Conservation (phyloP, 2,329 filamentous ascomycete species). For the Didymella exigua region DNA sequence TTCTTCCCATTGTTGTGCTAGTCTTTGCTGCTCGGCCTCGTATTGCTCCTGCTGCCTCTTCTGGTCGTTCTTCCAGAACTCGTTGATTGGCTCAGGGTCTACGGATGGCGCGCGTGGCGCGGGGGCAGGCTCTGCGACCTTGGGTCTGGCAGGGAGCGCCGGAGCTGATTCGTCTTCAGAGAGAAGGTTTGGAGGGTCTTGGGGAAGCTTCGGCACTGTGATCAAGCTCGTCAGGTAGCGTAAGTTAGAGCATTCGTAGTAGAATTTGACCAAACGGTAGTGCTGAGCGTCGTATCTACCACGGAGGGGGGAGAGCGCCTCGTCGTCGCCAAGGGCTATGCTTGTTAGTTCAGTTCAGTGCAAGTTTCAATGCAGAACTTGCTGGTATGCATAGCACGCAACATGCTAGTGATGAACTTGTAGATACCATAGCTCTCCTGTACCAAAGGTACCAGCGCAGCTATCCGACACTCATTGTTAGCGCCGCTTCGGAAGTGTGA, state of each 20-base stretch:
- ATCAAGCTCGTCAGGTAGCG: slow-evolving; percentile 96
- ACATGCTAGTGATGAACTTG: slow-evolving; percentile 99
- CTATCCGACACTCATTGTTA: slow-evolving; percentile 97
- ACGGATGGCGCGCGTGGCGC: slow-evolving; percentile 70
- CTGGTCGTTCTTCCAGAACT: slow-evolving; percentile 97
- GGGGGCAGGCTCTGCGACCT: slow-evolving; percentile 67
- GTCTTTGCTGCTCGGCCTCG: slow-evolving; percentile 86
- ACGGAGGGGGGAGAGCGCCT: slow-evolving; percentile 85
- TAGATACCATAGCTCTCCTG: slow-evolving; percentile 99
- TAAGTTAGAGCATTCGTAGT: slow-evolving; percentile 98
- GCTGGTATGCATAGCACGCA: slow-evolving; percentile 96
- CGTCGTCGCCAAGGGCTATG: slow-evolving; percentile 85
- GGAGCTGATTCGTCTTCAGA: slow-evolving; percentile 81
- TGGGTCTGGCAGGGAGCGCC: slow-evolving; percentile 77
- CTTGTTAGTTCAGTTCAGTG: slow-evolving; percentile 14
- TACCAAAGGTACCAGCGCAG: slow-evolving; percentile 87
- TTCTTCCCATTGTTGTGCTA: slow-evolving; percentile 85
- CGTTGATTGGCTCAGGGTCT: slow-evolving; percentile 92
- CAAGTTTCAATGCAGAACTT: slow-evolving; percentile 41
- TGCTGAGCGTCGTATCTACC: slow-evolving; percentile 93
- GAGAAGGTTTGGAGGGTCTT: slow-evolving; percentile 88
- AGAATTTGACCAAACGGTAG: slow-evolving; percentile 95
- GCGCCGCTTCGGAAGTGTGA: slow-evolving; percentile 90
- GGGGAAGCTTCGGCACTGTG: slow-evolving; percentile 91
- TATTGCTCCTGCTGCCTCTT: slow-evolving; percentile 92